These are phyloP conservation scores for Plenodomus lindquistii DNA, from an alignment of 2,329 filamentous ascomycete species.

Conservation along the genomic window DNA sequence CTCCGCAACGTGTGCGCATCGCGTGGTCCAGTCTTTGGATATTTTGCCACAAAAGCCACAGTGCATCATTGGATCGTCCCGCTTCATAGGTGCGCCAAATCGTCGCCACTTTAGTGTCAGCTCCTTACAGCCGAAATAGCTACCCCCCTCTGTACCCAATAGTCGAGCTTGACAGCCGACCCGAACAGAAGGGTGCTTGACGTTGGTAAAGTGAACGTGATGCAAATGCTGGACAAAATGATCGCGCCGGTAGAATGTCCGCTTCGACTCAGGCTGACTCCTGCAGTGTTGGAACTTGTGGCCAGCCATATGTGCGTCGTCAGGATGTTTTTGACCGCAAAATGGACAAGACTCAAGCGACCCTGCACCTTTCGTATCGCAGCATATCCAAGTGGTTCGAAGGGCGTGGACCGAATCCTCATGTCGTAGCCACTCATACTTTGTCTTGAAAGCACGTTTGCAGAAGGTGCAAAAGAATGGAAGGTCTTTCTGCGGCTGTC, in stretches of 20 bases:
- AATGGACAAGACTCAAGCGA: slow-evolving; percentile 36
- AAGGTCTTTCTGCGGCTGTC: slow-evolving; percentile 34
- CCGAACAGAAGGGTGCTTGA: slow-evolving; percentile 38
- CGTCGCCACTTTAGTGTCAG: slow-evolving; percentile 40
- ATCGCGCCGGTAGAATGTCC: slow-evolving; percentile 43
- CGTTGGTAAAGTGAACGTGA: slow-evolving; percentile 40
- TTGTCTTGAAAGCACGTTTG: slow-evolving; percentile 41
- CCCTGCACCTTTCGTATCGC: slow-evolving; percentile 27
- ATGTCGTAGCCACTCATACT: slow-evolving; percentile 45
- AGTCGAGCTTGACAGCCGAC: slow-evolving; percentile 39
- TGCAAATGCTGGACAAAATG: slow-evolving; percentile 43
- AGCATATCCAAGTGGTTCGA: slow-evolving; percentile 45
- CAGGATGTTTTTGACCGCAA: slow-evolving; percentile 35
- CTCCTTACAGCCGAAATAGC: slow-evolving; percentile 41
- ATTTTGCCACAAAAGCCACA: slow-evolving; percentile 42
- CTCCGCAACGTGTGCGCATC: slow-evolving; percentile 39
- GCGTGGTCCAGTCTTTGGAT: slow-evolving; percentile 36
- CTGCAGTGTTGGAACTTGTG: slow-evolving; percentile 43
- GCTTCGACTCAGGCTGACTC: slow-evolving; percentile 39
- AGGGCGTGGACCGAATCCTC: slow-evolving; percentile 44
- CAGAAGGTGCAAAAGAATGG: slow-evolving; percentile 45
- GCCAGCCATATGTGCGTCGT: slow-evolving; percentile 38
- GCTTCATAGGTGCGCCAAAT: slow-evolving; percentile 41
- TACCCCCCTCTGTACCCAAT: slow-evolving; percentile 30
- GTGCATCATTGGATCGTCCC: slow-evolving; percentile 41